These are phyloP conservation scores for Kuraishia hungarica DNA, from an alignment of 805 yeast species.

Conservation along the genomic window DNA sequence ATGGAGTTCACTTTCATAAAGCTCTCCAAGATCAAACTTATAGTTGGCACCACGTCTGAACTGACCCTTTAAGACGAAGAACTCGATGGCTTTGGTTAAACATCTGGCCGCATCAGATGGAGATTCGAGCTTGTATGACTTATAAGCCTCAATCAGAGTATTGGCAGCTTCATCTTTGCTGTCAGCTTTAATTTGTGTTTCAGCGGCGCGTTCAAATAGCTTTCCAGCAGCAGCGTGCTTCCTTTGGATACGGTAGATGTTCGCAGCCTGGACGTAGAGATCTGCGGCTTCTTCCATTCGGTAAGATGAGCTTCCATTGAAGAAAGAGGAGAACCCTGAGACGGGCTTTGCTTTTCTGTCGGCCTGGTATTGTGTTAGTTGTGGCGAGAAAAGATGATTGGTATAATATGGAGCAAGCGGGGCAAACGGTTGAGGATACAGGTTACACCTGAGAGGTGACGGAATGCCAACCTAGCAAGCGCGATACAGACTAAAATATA, in stretches of 20 bases:
- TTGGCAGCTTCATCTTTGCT: slow-evolving; percentile 89
- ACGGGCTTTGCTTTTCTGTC: slow-evolving; percentile 63
- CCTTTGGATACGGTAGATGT: slow-evolving; percentile 68
- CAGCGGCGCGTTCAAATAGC: slow-evolving; percentile 81
- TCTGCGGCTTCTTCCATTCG: slow-evolving; percentile 91
- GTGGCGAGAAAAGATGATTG: background rate
- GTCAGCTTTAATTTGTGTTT: slow-evolving; percentile 63
- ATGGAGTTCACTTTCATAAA: slow-evolving; percentile 69
- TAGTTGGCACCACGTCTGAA: slow-evolving; percentile 95
- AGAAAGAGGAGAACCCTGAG: slow-evolving; percentile 60
- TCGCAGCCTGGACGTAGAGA: slow-evolving; percentile 88
- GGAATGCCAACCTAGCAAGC: too few relatives aligned
- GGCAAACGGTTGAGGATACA: too few relatives aligned
- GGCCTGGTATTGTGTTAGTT: slow-evolving; percentile 33
- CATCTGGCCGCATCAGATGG: slow-evolving; percentile 74
- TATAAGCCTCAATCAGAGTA: slow-evolving; percentile 83
- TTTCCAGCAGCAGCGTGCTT: slow-evolving; percentile 71
- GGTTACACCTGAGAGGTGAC: too few relatives aligned
- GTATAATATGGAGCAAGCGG: background rate
- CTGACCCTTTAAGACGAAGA: slow-evolving; percentile 86
- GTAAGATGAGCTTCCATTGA: slow-evolving; percentile 54
- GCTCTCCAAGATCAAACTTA: slow-evolving; percentile 81
- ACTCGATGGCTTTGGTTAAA: slow-evolving; percentile 66
- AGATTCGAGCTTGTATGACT: slow-evolving; percentile 67
- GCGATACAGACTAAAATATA: too few relatives aligned